phyloP scores from a whole-genome alignment of 306 rosid species.

The Cucumis sativus region Cucumber_9930_V3 NC_026657.2:20304001-20304500 shows the following conservation, averaged over 20 bases:
- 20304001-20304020: background rate
- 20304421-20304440: constrained; percentile 9
- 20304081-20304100: background rate
- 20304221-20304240: constrained; percentile 32
- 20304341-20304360: constrained; percentile 37
- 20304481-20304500: background rate
- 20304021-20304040: background rate
- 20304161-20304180: constrained; percentile 57
- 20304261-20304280: constrained; percentile 33
- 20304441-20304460: background rate
- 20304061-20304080: background rate
- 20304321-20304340: constrained; percentile 32
- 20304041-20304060: background rate
- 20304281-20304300: constrained; percentile 41
- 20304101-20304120: background rate
- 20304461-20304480: background rate
- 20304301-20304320: constrained; percentile 32
- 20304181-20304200: constrained; percentile 42
- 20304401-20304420: constrained; percentile 13
- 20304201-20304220: constrained; percentile 33
- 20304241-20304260: constrained; percentile 22
- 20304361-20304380: constrained; percentile 31
- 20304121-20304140: background rate
- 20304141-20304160: background rate
- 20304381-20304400: constrained; percentile 15